Conservation (phyloP, 805 yeast species). For the Komagataella pseudopastoris region DNA sequence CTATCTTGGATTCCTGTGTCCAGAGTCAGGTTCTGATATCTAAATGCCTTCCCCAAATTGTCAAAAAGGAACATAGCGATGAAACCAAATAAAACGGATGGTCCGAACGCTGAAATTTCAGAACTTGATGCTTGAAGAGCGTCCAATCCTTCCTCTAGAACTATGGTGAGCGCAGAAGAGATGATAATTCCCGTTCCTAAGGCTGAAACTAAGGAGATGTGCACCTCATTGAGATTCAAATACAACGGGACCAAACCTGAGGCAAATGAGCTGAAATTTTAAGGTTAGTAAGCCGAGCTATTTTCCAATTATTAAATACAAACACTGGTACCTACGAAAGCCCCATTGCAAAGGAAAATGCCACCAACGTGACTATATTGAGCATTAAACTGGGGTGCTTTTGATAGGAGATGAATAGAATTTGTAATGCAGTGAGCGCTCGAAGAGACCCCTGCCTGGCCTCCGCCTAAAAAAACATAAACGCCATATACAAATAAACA, state of each 20-base stretch:
- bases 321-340: conserved; percentile 1
- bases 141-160: conserved; percentile 56
- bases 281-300: not conserved
- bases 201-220: conserved; percentile 26
- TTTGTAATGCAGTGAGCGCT: too few relatives aligned
- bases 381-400: not conserved
- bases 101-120: conserved; percentile 1
- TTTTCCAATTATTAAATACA: not conserved
- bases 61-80: conserved; percentile 38
- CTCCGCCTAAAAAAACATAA: too few relatives aligned
- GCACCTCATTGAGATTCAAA: conserved; percentile 10
- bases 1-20: not conserved
- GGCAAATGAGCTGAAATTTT: conserved; percentile 10
- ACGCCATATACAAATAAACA: not conserved
- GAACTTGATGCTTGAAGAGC: conserved; percentile 17
- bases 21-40: not conserved
- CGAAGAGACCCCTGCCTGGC: too few relatives aligned
- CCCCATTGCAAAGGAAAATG: conserved; percentile 2
- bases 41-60: not conserved
- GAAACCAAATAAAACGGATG: conserved; percentile 27
- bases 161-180: conserved; percentile 43
- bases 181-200: conserved; percentile 48
- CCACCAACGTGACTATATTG: not conserved
- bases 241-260: conserved; percentile 16
- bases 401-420: too few relatives aligned